These are phyloP conservation scores for Fusarium redolens DNA, from an alignment of 2,329 filamentous ascomycete genomes.

Conservation along the genomic window DNA sequence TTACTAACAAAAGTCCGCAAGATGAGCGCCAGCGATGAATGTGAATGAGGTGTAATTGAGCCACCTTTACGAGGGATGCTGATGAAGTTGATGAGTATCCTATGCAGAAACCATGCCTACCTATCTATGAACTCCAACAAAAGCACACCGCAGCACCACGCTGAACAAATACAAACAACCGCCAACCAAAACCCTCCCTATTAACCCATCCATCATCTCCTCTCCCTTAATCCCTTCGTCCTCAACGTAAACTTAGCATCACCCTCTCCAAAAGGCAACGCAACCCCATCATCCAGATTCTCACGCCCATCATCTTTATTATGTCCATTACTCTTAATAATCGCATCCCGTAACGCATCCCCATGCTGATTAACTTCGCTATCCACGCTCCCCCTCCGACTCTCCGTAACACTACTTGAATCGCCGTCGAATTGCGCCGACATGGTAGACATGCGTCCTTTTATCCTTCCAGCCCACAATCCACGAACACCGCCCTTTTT, in stretches of 20 bases:
- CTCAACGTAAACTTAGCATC: slow-evolving; percentile 62
- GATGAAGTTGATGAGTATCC: background rate
- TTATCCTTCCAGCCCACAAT: slow-evolving; percentile 63
- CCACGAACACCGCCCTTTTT: slow-evolving; percentile 72
- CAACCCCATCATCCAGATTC: slow-evolving; percentile 42
- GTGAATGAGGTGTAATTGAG: background rate
- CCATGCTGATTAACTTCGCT: slow-evolving; percentile 56
- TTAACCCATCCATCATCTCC: slow-evolving; percentile 8
- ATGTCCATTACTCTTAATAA: slow-evolving; percentile 43
- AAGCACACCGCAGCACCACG: slow-evolving; percentile 12
- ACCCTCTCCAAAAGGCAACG: slow-evolving; percentile 60
- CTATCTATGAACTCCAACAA: slow-evolving; percentile 5
- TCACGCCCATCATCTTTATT: slow-evolving; percentile 27
- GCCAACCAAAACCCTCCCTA: background rate
- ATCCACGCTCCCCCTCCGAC: slow-evolving; percentile 57
- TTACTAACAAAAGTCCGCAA: background rate
- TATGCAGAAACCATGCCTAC: background rate
- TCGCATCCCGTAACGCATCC: slow-evolving; percentile 55
- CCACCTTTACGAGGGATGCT: background rate
- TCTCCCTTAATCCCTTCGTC: slow-evolving; percentile 67
- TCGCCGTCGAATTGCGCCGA: slow-evolving; percentile 50
- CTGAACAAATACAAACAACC: background rate
- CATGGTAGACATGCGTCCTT: slow-evolving; percentile 50
- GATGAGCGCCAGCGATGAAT: background rate
- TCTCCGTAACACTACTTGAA: slow-evolving; percentile 53